Evolutionary conservation across 352 stramenopile species (phyloP).

Genomic region (Pythium brachiatum): DNA sequence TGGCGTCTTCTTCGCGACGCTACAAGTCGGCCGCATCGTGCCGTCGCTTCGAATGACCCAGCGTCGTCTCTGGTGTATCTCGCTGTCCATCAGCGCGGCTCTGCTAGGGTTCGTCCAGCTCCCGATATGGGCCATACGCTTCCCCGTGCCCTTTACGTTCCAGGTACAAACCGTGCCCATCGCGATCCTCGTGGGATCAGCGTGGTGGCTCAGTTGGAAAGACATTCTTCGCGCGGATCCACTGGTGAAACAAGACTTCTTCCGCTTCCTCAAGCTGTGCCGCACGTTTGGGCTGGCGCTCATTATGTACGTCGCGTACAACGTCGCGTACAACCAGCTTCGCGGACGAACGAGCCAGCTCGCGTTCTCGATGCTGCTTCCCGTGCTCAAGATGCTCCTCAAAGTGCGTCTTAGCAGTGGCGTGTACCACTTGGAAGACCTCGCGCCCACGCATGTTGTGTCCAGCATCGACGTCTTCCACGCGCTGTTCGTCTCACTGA

Average conservation of each 20-base stretch:
- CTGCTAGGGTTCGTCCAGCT: neutral
- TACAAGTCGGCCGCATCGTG: neutral
- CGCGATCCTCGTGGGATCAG: neutral
- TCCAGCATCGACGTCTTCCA: slow-evolving; percentile 8
- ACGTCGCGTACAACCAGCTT: neutral
- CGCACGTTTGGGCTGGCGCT: neutral
- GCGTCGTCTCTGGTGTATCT: neutral
- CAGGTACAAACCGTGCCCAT: neutral
- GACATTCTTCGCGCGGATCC: neutral
- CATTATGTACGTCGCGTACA: neutral
- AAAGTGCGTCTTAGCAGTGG: neutral
- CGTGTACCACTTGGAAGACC: neutral
- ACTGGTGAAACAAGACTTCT: neutral
- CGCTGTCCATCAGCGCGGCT: neutral
- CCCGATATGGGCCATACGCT: neutral
- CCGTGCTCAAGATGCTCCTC: neutral
- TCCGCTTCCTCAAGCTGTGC: neutral
- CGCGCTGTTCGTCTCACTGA: neutral
- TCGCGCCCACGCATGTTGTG: neutral
- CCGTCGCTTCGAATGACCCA: neutral
- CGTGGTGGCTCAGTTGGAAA: neutral
- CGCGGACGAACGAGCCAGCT: neutral
- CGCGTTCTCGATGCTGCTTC: neutral
- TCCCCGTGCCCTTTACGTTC: neutral
- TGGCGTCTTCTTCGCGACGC: neutral